A percentile compares a stretch with the other conserved stretches of the same genome.
phyloP scores from a whole-genome alignment of 306 rosid species.

The Sicyos edulis region DNA sequence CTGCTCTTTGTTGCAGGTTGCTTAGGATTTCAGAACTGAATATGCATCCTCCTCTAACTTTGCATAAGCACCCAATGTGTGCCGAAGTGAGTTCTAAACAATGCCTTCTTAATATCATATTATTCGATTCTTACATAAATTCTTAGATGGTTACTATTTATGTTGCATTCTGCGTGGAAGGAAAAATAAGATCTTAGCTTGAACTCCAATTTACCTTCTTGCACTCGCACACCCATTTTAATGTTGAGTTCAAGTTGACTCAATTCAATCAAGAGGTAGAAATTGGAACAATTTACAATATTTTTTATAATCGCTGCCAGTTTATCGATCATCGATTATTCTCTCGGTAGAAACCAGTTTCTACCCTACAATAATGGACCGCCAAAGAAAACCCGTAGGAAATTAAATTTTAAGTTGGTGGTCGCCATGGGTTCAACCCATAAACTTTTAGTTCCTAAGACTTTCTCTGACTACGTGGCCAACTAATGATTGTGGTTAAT shows the following conservation, averaged over 20 bases:
- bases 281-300: neutral
- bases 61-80: conserved; percentile 94
- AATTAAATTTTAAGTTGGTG: no score
- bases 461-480: no score
- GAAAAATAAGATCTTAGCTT: neutral
- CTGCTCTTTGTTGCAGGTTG: conserved; percentile 21
- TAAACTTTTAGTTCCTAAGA: no score
- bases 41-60: conserved; percentile 89
- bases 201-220: neutral
- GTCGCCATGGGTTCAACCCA: no score
- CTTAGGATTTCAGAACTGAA: conserved; percentile 21
- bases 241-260: neutral
- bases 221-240: neutral
- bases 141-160: neutral
- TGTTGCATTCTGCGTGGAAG: neutral
- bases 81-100: conserved; percentile 55
- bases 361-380: no score
- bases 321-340: no score
- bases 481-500: no score
- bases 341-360: no score
- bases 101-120: neutral
- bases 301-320: no score
- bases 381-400: no score
- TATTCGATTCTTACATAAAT: neutral
- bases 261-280: neutral